Percentiles rank a stretch among this genome's conserved stretches.
Evolutionary conservation across 305 asterid species (phyloP).

Genomic region (Fraxinus nigra): DNA sequence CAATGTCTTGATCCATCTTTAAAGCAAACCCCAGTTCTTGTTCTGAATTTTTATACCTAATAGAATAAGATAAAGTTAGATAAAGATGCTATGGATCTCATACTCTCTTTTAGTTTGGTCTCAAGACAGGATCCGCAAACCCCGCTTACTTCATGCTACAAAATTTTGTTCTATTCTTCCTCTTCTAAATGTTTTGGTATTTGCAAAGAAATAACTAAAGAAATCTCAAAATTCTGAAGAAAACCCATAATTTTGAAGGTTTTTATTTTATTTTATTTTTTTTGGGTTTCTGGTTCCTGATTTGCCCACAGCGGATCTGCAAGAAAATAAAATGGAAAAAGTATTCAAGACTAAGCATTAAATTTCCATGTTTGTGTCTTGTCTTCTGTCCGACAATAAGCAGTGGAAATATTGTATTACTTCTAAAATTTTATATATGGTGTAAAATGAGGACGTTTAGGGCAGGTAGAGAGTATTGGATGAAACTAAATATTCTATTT

Average conservation of each 20-base stretch:
- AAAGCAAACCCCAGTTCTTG: conserved; percentile 25
- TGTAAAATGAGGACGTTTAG: not conserved
- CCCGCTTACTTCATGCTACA: conserved; percentile 29
- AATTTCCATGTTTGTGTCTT: not conserved
- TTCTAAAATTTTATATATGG: not conserved
- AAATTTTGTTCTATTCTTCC: not conserved
- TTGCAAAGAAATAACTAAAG: not conserved
- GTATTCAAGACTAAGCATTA: not conserved
- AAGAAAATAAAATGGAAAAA: not conserved
- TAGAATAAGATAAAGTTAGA: conserved; percentile 17
- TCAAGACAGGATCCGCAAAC: conserved; percentile 66
- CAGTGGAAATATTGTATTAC: not conserved
- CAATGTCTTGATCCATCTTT: conserved; percentile 17
- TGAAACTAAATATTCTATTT: not conserved
- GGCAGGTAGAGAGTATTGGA: not conserved
- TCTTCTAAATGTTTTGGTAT: not conserved
- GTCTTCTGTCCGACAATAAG: not conserved
- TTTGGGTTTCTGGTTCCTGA: not conserved
- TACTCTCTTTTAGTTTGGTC: conserved; percentile 23
- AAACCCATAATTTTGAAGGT: not conserved
- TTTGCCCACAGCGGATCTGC: not conserved
- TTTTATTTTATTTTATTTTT: too few species aligned
- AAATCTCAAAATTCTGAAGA: not conserved
- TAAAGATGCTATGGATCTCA: conserved; percentile 39
- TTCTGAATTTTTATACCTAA: conserved; percentile 7